phyloP scores from a whole-genome alignment of 2,329 filamentous ascomycete species.

The Paraconiothyrium brasiliense region DNA sequence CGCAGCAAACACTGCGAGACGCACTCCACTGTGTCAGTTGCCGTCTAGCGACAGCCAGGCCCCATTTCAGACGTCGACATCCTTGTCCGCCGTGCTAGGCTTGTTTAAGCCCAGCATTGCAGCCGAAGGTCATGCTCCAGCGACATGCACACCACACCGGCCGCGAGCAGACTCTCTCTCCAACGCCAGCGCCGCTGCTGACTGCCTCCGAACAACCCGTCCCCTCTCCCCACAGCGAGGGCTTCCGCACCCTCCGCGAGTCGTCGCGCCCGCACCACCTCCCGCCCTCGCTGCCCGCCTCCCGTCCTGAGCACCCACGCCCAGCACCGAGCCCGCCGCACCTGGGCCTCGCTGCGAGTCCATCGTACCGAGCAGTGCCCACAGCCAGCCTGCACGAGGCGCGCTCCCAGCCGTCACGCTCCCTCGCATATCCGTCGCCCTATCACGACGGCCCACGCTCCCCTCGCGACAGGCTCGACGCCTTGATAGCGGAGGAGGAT shows the following conservation, averaged over 20 bases:
- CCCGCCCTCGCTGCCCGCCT: conserved; percentile 30
- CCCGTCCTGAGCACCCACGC: conserved; percentile 24
- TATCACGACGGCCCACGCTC: conserved; percentile 47
- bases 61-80: conserved; percentile 22
- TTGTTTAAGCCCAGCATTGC: conserved; percentile 41
- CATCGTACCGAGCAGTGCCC: conserved; percentile 7
- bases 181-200: conserved; percentile 17
- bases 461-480: conserved; percentile 51
- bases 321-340: conserved; percentile 44
- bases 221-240: conserved; percentile 41
- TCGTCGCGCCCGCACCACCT: conserved; percentile 33
- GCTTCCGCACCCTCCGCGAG: conserved; percentile 44
- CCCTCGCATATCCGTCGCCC: conserved; percentile 20
- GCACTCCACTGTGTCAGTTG: conserved; percentile 24
- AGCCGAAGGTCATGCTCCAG: conserved; percentile 42
- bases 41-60: conserved; percentile 21
- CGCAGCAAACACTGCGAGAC: conserved; percentile 27
- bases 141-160: conserved; percentile 25
- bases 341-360: conserved; percentile 22
- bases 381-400: conserved; percentile 13
- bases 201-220: conserved; percentile 18
- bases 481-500: conserved; percentile 47
- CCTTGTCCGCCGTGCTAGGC: conserved; percentile 36
- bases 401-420: conserved; percentile 26
- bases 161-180: conserved; percentile 15